A percentile compares a stretch with the other conserved stretches of the same genome.
phyloP scores from a whole-genome alignment of 139 green algal species.

The Parachlorella kessleri region DNA sequence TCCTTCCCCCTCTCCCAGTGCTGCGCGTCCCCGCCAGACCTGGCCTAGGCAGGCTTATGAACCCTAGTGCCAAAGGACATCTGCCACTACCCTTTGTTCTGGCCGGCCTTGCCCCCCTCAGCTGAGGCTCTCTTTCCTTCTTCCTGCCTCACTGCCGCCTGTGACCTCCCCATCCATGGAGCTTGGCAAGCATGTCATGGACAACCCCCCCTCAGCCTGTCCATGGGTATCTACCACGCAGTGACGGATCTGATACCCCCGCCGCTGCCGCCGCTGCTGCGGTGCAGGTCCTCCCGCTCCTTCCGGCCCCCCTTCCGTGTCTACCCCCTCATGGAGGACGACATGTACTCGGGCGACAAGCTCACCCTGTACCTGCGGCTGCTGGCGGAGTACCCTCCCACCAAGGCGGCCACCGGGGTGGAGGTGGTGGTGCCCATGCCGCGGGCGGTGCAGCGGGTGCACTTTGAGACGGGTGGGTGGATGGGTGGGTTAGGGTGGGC shows the following conservation, averaged over 20 bases:
- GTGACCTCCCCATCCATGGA: background rate
- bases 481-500: background rate
- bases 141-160: background rate
- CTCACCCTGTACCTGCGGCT: constrained; percentile 29
- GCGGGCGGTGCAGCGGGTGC: constrained; percentile 56
- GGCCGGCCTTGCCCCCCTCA: too few relatives aligned
- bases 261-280: background rate
- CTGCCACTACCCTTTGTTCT: too few relatives aligned
- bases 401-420: constrained; percentile 64
- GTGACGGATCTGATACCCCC: too few relatives aligned
- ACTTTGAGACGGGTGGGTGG: constrained; percentile 53
- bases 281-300: constrained; percentile 62
- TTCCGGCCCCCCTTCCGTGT: constrained; percentile 93
- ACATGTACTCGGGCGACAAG: constrained; percentile 40
- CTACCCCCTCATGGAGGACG: constrained; percentile 64
- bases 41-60: too few relatives aligned
- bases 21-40: too few relatives aligned
- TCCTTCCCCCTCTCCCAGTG: too few relatives aligned
- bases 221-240: too few relatives aligned
- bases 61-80: too few relatives aligned
- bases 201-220: background rate
- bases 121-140: too few relatives aligned
- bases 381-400: constrained; percentile 43
- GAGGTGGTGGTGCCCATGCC: constrained; percentile 78
- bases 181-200: background rate